Evolutionary conservation across 1,284 basidiomycete species (phyloP), one percentile per base, ranked within the genome.

Genomic region (Puccinia brachypodii): DNA sequence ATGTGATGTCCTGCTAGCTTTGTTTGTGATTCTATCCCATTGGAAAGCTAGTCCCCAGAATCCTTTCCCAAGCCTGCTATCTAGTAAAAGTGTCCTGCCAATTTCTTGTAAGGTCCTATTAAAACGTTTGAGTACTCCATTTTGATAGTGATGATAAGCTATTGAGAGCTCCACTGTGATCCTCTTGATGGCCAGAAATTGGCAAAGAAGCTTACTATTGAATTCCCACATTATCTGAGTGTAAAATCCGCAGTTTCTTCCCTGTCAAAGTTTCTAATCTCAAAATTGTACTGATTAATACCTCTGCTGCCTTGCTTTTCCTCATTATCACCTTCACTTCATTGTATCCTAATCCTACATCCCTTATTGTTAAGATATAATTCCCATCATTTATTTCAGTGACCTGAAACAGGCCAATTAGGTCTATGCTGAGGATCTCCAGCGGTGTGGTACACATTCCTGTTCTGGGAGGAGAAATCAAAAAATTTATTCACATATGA

Each of bases 111-210:
- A 19, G 0, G 38, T 53, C 8, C 66, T 40, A 33, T 66, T 77
- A 0, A 25, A 31, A 7, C 38, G 58, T 25, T 83, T 62, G 6
- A 69, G 7, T 16, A 79, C 9, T 4, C 78, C 72, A 44, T 81
- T 83, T 25, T 83, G 82, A 14, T 69, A 40, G 72, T 83, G 82
- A n/a, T 50, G 60, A 36, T 79, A 82, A 7, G 76, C 25, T 3
- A 72, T 33, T 7, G 60, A 36, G 0, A 13, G 2, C 16, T 75
- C 47, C n/a, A 60, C 64, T 0, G n/a, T 14, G 38, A 83, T 66
- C 19, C 82, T 80, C 14, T 42, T 53, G 4, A 0, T 1, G 1
- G 4, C 7, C 28, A 33, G 64, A 28, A 50, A 62, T 8, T 47
- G 1, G 22, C 13, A 36, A n/a, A 38, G 13, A n/a, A 16, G 40